Conservation (phyloP, 2,329 filamentous ascomycete species). For the Penicillium crustosum region DNA sequence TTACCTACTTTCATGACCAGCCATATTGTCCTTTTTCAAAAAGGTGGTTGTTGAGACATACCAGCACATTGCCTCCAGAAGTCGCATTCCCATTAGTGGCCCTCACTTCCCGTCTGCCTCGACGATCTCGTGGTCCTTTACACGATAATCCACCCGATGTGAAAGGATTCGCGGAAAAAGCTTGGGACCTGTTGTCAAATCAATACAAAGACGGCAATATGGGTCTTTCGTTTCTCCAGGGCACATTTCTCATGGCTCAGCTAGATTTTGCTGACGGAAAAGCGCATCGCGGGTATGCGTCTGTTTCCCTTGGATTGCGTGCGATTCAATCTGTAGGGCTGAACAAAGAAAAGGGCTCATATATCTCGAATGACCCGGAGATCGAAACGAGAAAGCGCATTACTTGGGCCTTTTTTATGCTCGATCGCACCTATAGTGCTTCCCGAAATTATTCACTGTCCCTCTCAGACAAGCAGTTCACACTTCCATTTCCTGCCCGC, state of each 20-base stretch:
- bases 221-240: slow-evolving; percentile 25
- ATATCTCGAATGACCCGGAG: slow-evolving; percentile 2
- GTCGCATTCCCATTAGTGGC: slow-evolving; percentile 25
- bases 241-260: slow-evolving; percentile 27
- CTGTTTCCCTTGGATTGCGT: slow-evolving; percentile 24
- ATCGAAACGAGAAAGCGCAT: slow-evolving; percentile 21
- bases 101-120: slow-evolving; percentile 22
- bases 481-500: slow-evolving; percentile 19
- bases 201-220: slow-evolving; percentile 17
- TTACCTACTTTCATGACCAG: slow-evolving; percentile 28
- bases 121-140: slow-evolving; percentile 2
- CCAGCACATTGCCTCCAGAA: slow-evolving; percentile 17
- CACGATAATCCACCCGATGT: background rate
- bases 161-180: slow-evolving; percentile 16
- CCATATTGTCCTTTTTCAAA: slow-evolving; percentile 27
- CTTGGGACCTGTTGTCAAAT: slow-evolving; percentile 24
- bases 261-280: slow-evolving; percentile 27
- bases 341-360: slow-evolving; percentile 18
- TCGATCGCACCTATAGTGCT: slow-evolving; percentile 28
- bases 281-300: slow-evolving; percentile 21
- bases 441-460: slow-evolving; percentile 27
- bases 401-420: slow-evolving; percentile 30
- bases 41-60: slow-evolving; percentile 18
- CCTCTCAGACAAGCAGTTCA: slow-evolving; percentile 28
- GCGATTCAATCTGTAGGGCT: slow-evolving; percentile 24